A percentile compares a stretch with the other conserved stretches of the same genome.
These are phyloP conservation scores for Furcasterigmium furcatum DNA, from an alignment of 2,329 filamentous ascomycete species.

Conservation along the genomic window DNA sequence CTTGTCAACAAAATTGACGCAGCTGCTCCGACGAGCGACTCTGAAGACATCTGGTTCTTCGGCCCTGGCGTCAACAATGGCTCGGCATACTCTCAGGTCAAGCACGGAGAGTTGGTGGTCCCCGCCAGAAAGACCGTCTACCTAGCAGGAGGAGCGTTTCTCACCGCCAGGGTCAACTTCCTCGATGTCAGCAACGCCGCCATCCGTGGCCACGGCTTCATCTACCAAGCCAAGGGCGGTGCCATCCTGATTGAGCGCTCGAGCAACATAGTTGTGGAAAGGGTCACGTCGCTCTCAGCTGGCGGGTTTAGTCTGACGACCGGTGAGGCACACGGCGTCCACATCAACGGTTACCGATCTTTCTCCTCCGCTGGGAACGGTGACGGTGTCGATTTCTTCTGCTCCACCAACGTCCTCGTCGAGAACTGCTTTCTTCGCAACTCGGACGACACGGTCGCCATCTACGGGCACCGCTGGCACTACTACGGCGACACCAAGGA, in stretches of 20 bases:
- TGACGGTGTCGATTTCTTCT: conserved; percentile 22
- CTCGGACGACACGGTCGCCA: conserved; percentile 30
- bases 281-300: conserved; percentile 13
- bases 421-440: conserved; percentile 30
- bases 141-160: conserved; percentile 12
- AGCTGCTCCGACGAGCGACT: conserved; percentile 9
- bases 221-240: conserved; percentile 8
- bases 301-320: conserved; percentile 14
- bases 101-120: conserved; percentile 10
- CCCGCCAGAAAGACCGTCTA: conserved; percentile 13
- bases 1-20: conserved; percentile 17
- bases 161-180: conserved; percentile 16
- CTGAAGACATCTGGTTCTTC: conserved; percentile 17
- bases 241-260: conserved; percentile 6
- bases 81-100: conserved; percentile 12
- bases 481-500: conserved; percentile 27
- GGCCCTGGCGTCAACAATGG: conserved; percentile 18
- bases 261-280: conserved; percentile 15
- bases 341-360: conserved; percentile 14
- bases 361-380: conserved; percentile 16
- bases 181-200: conserved; percentile 7
- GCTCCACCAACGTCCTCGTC: conserved; percentile 16
- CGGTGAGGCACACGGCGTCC: conserved; percentile 13
- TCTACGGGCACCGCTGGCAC: conserved; percentile 27
- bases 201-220: conserved; percentile 18